Evolutionary conservation across 169 alveolate species (phyloP).

Genomic region (Plasmodium chabaudi): DNA sequence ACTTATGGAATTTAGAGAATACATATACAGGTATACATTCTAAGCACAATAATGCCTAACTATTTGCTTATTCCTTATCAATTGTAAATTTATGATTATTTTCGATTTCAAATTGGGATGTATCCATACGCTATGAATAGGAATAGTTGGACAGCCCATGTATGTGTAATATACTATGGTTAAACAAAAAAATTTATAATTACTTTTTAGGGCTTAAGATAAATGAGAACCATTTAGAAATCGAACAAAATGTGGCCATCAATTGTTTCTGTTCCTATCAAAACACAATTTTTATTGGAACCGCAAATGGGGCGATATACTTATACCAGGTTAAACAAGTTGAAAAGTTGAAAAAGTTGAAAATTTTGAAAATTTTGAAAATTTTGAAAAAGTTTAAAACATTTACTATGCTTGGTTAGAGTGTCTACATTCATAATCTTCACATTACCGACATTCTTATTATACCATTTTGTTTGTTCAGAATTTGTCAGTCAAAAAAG

Average conservation of each 20-base stretch:
- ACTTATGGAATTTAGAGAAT: conserved; percentile 45
- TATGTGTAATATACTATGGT: not conserved
- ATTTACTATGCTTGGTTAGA: not conserved
- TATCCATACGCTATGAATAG: not conserved
- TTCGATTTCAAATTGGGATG: not conserved
- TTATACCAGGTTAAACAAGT: conserved; percentile 26
- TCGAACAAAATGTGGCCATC: conserved; percentile 27
- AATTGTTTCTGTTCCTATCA: conserved; percentile 35
- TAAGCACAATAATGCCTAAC: too few species aligned
- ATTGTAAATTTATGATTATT: too few species aligned
- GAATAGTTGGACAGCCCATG: not conserved
- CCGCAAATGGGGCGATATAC: conserved; percentile 29
- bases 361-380: too few species aligned
- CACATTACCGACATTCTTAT: too few species aligned
- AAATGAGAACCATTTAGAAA: conserved; percentile 41
- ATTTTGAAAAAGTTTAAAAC: too few species aligned
- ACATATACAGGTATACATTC: conserved; percentile 41
- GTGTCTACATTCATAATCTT: too few species aligned
- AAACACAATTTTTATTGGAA: conserved; percentile 30
- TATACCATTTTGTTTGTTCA: not conserved
- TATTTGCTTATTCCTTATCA: too few species aligned
- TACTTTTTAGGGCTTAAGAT: conserved; percentile 32
- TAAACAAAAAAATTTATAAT: not conserved
- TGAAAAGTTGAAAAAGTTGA: too few species aligned
- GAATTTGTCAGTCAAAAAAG: conserved; percentile 30